These are phyloP conservation scores for Onygena corvina DNA, from an alignment of 2,329 filamentous ascomycete genomes.

Conservation along the genomic window DNA sequence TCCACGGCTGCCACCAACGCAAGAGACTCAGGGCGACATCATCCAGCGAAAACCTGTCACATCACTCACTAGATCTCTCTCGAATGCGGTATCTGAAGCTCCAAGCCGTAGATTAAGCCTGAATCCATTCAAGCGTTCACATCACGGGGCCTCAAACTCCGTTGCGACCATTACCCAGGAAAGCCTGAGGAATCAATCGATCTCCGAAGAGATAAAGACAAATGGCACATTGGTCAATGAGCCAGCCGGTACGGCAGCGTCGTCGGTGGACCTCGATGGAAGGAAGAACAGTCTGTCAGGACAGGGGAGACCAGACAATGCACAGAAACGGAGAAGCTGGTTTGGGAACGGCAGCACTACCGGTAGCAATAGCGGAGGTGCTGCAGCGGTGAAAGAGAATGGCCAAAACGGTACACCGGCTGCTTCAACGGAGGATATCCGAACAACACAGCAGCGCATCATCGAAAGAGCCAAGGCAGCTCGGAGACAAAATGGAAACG, in stretches of 20 bases:
- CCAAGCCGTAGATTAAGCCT: conserved; percentile 28
- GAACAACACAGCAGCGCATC: conserved; percentile 16
- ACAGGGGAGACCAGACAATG: conserved; percentile 24
- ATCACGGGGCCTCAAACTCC: conserved; percentile 27
- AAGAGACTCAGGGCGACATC: conserved; percentile 16
- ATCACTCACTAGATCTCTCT: not conserved
- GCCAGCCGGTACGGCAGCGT: conserved; percentile 16
- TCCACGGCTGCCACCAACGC: conserved; percentile 18
- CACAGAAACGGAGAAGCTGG: conserved; percentile 29
- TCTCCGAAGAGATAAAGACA: conserved; percentile 16
- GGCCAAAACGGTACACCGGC: conserved; percentile 1
- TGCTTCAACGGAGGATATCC: conserved; percentile 16
- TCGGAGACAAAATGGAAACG: not conserved
- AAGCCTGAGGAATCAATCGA: conserved; percentile 8
- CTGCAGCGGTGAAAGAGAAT: not conserved
- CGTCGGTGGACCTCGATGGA: conserved; percentile 22
- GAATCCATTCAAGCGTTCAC: conserved; percentile 33
- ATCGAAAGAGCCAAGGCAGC: conserved; percentile 14
- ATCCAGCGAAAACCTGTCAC: conserved; percentile 25
- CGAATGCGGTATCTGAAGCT: not conserved
- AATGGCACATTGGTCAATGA: conserved; percentile 9
- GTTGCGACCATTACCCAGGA: conserved; percentile 25
- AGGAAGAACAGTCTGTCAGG: conserved; percentile 28
- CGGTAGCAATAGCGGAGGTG: not conserved
- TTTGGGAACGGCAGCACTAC: conserved; percentile 24